Conservation (phyloP, 257 asterid species). For the Paraleonurus japonicus region DNA sequence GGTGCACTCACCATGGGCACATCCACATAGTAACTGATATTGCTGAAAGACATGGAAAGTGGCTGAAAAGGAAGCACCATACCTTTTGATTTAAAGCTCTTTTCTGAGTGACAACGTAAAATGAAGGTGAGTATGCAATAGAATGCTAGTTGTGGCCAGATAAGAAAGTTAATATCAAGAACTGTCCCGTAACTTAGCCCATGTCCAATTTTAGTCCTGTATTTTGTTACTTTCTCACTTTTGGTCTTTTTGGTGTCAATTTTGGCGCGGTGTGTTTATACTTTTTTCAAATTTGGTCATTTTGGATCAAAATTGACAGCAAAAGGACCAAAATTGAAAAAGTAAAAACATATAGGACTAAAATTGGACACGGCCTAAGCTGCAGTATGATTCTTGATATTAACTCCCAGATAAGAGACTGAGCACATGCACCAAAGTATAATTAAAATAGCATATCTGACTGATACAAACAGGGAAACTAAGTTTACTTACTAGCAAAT, state of each 20-base stretch:
- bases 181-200: no score
- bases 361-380: no score
- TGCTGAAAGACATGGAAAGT: slow-evolving; percentile 83
- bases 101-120: slow-evolving; percentile 47
- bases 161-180: background rate
- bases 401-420: no score
- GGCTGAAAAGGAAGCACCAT: slow-evolving; percentile 95
- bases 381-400: no score
- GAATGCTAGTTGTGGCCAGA: slow-evolving; percentile 13
- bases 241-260: no score
- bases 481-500: slow-evolving; percentile 59
- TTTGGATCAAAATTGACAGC: no score
- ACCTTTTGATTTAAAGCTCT: slow-evolving; percentile 74
- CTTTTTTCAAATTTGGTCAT: no score
- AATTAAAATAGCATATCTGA: background rate
- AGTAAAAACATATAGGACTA: no score
- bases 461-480: background rate
- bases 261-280: no score
- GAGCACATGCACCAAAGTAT: slow-evolving; percentile 15
- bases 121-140: slow-evolving; percentile 2
- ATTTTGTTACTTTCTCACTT: no score
- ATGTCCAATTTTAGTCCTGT: no score
- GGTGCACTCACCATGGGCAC: slow-evolving; percentile 69
- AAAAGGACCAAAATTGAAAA: no score
- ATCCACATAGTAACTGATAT: slow-evolving; percentile 84